Percentiles rank a stretch among this genome's conserved stretches.
Evolutionary conservation across 2,329 filamentous ascomycete genomes (phyloP).

Genomic region (Fusarium zealandicum): DNA sequence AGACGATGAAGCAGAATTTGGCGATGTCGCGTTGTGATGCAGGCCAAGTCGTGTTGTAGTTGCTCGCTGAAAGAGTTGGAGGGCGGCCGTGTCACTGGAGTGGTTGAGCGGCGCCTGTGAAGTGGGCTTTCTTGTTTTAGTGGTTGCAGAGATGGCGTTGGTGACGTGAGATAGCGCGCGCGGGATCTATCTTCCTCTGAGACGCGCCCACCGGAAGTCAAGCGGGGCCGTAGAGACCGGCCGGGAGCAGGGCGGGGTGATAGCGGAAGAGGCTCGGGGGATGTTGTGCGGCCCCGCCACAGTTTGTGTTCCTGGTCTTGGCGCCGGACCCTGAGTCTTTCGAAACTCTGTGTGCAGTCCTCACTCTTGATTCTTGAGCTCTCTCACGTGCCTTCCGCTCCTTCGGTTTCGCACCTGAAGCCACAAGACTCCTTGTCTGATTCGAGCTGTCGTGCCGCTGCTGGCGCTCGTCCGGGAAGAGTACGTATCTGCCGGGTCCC

Average conservation of each 20-base stretch:
- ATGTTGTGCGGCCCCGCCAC: slow-evolving; percentile 21
- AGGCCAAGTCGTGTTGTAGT: slow-evolving; percentile 18
- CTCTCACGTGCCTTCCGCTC: slow-evolving; percentile 20
- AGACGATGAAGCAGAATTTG: slow-evolving; percentile 5
- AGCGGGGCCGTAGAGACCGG: slow-evolving; percentile 8
- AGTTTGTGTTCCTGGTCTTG: background rate
- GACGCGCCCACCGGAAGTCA: slow-evolving; percentile 3
- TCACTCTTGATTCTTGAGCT: background rate
- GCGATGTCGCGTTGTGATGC: slow-evolving; percentile 22
- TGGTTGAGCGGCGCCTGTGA: slow-evolving; percentile 29
- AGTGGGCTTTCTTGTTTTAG: slow-evolving; percentile 16
- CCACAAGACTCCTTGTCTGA: background rate
- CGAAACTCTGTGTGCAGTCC: background rate
- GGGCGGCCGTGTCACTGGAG: slow-evolving; percentile 32
- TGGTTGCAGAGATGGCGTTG: slow-evolving; percentile 21
- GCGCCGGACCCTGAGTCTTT: background rate
- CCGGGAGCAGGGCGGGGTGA: background rate
- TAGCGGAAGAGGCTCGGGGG: background rate
- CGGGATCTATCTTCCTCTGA: background rate
- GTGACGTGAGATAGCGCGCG: slow-evolving; percentile 32
- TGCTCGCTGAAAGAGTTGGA: slow-evolving; percentile 24
- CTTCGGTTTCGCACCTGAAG: background rate
- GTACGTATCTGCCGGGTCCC: slow-evolving; percentile 32
- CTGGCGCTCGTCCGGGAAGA: slow-evolving; percentile 10
- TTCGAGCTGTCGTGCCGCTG: slow-evolving; percentile 2